Conservation (phyloP, 176 grass and related monocot species). For the Carex kokanica region DNA sequence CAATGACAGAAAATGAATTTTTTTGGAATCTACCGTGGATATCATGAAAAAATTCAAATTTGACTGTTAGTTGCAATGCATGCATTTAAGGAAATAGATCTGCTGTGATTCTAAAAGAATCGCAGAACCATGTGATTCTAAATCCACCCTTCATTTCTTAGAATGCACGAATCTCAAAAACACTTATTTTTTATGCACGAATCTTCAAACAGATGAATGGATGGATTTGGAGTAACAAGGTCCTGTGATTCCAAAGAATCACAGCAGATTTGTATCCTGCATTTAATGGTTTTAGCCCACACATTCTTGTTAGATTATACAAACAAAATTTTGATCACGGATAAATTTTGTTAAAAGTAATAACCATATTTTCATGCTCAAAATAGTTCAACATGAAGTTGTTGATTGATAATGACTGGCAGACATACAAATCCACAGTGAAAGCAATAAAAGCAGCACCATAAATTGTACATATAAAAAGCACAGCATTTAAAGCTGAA, state of each 20-base stretch:
- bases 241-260: too few species aligned
- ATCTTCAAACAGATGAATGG: too few species aligned
- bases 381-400: slow-evolving; percentile 9
- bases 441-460: slow-evolving; percentile 11
- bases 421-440: background rate
- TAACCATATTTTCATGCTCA: background rate
- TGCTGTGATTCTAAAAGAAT: too few species aligned
- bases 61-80: background rate
- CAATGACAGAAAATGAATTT: background rate
- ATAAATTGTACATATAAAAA: slow-evolving; percentile 17
- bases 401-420: background rate
- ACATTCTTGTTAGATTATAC: background rate
- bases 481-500: slow-evolving; percentile 18
- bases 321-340: background rate
- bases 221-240: too few species aligned
- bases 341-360: background rate
- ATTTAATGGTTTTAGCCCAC: background rate
- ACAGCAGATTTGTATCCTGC: too few species aligned
- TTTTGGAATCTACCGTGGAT: background rate
- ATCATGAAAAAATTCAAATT: background rate
- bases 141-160: too few species aligned
- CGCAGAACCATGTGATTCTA: too few species aligned
- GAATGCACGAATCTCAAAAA: too few species aligned
- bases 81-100: too few species aligned
- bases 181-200: too few species aligned